phyloP scores from a whole-genome alignment of 345 rosid species.

The Ceriops decandra region DNA sequence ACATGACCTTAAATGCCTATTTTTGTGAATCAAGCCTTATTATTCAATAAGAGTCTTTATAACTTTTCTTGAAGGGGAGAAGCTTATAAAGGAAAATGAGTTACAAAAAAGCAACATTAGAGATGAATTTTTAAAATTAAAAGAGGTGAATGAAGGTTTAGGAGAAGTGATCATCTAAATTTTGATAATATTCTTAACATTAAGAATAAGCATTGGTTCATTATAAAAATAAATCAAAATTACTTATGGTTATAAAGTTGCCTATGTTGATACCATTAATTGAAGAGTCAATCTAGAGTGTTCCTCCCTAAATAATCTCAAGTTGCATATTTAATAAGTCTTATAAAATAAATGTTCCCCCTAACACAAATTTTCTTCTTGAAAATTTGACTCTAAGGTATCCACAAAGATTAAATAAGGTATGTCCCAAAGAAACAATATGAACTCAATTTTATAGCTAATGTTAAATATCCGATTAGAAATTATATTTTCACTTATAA shows the following conservation, averaged over 20 bases:
- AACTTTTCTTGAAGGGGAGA: constrained; percentile 4
- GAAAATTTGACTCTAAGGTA: neutral
- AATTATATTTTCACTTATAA: neutral
- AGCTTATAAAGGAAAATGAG: neutral
- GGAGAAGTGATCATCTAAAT: neutral
- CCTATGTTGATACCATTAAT: constrained; percentile 1
- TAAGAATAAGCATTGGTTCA: neutral
- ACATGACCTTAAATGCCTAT: neutral
- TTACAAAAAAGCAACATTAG: neutral
- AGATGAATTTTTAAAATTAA: neutral
- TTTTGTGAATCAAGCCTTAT: neutral
- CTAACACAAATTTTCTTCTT: neutral
- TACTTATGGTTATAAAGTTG: neutral
- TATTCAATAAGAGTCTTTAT: neutral
- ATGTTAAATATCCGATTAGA: neutral
- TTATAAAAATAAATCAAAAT: too few species aligned
- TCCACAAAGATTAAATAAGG: neutral
- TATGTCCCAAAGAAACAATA: neutral
- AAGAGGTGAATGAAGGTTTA: neutral
- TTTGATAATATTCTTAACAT: neutral
- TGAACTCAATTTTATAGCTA: neutral
- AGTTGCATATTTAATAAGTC: neutral
- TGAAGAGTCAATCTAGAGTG: neutral
- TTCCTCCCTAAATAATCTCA: neutral
- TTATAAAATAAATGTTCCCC: neutral